A percentile compares a stretch with the other conserved stretches of the same genome.
phyloP scores from a whole-genome alignment of 495 filamentous ascomycete species.

The Paragyromitra xinjiangensis region DNA sequence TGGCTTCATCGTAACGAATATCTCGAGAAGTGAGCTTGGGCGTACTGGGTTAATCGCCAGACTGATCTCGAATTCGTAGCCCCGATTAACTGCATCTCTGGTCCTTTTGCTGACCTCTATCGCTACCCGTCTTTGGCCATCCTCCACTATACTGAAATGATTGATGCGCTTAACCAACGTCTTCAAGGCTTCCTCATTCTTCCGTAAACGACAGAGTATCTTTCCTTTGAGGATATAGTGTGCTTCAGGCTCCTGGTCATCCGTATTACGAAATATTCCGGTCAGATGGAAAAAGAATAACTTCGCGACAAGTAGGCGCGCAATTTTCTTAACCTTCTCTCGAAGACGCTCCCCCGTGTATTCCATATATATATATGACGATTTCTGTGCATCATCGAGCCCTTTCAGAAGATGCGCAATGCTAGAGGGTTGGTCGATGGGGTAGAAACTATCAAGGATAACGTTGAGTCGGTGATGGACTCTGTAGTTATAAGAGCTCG shows the following conservation, averaged over 20 bases:
- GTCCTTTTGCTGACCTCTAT: not conserved
- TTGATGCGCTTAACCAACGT: slow-evolving; percentile 8
- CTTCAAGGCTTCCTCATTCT: not conserved
- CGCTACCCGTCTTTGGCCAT: not conserved
- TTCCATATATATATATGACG: not conserved
- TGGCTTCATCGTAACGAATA: slow-evolving; percentile 1
- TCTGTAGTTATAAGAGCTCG: not conserved
- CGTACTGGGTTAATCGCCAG: not conserved
- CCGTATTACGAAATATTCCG: not conserved
- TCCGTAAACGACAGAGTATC: slow-evolving; percentile 17
- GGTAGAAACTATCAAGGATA: not conserved
- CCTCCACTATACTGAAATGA: not conserved
- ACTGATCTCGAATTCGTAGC: not conserved
- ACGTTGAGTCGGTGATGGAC: slow-evolving; percentile 36
- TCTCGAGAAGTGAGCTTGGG: not conserved
- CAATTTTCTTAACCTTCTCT: not conserved
- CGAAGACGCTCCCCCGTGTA: slow-evolving; percentile 1
- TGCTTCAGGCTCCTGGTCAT: no score
- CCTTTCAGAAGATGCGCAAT: not conserved
- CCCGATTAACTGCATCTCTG: not conserved
- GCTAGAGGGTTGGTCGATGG: not conserved
- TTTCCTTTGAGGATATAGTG: not conserved
- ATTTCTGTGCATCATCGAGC: not conserved
- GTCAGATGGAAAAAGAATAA: slow-evolving; percentile 34
- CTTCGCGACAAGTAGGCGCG: slow-evolving; percentile 20